Conservation (phyloP, 495 filamentous ascomycete species). For the Podospora australis region DNA sequence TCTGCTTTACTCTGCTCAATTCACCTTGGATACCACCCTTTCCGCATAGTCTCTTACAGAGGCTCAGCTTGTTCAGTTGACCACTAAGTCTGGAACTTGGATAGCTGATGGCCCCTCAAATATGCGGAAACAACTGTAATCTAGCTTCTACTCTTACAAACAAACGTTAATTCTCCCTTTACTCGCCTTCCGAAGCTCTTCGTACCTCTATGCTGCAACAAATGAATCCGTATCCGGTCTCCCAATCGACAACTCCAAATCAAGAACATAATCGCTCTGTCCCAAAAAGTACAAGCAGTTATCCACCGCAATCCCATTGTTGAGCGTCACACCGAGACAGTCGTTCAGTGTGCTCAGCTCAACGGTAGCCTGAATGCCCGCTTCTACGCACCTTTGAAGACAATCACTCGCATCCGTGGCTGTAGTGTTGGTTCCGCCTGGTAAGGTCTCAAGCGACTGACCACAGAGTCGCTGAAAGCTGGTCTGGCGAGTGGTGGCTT, state of each 20-base stretch:
- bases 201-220: no score
- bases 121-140: no score
- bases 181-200: no score
- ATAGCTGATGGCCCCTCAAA: no score
- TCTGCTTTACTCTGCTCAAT: no score
- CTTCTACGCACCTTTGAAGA: not conserved
- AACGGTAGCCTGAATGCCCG: not conserved
- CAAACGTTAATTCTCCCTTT: no score
- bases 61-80: no score
- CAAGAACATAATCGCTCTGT: not conserved
- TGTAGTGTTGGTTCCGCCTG: not conserved
- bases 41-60: no score
- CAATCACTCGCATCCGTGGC: not conserved
- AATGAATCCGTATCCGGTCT: no score
- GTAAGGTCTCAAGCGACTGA: not conserved
- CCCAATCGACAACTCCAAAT: not conserved
- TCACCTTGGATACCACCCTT: no score
- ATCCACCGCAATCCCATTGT: not conserved
- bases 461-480: not conserved
- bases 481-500: not conserved
- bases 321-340: not conserved
- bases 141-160: no score
- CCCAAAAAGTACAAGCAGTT: not conserved
- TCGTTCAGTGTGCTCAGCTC: not conserved
- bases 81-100: no score